Percentiles rank a stretch among this genome's conserved stretches.
phyloP scores from a whole-genome alignment of 495 filamentous ascomycete species.

The Xylaria scruposa region DNA sequence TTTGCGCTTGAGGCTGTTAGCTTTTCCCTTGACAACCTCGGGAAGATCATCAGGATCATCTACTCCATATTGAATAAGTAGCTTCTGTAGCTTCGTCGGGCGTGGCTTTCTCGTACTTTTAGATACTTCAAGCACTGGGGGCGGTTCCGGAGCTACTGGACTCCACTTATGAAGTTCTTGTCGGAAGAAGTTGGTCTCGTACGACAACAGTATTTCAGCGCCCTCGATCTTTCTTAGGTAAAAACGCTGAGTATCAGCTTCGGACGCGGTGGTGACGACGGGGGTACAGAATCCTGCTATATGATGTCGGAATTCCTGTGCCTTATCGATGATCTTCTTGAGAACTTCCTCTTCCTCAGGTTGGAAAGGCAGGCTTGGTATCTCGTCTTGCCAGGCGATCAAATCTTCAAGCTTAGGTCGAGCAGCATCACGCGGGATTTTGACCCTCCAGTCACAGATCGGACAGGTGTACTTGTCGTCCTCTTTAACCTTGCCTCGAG shows the following conservation, averaged over 20 bases:
- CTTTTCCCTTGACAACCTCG: slow-evolving; percentile 76
- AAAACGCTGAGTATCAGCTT: slow-evolving; percentile 91
- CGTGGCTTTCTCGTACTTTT: slow-evolving; percentile 96
- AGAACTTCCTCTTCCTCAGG: slow-evolving; percentile 92
- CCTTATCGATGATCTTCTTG: slow-evolving; percentile 81
- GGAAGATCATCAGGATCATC: slow-evolving; percentile 89
- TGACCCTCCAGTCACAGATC: slow-evolving; percentile 96
- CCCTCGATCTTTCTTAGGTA: slow-evolving; percentile 98
- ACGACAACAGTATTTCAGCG: slow-evolving; percentile 88
- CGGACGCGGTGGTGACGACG: slow-evolving; percentile 78
- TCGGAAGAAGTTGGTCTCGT: slow-evolving; percentile 96
- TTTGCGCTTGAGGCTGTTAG: slow-evolving; percentile 67
- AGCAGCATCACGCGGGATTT: slow-evolving; percentile 97
- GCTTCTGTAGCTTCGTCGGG: slow-evolving; percentile 96
- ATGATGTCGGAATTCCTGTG: slow-evolving; percentile 82
- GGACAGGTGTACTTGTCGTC: slow-evolving; percentile 98
- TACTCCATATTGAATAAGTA: slow-evolving; percentile 86
- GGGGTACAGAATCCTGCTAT: slow-evolving; percentile 81
- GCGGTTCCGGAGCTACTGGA: slow-evolving; percentile 85
- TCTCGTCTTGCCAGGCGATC: slow-evolving; percentile 84
- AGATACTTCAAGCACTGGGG: slow-evolving; percentile 82
- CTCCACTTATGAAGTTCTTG: slow-evolving; percentile 96
- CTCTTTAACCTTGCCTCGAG: slow-evolving; percentile 95
- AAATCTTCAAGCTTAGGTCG: slow-evolving; percentile 95
- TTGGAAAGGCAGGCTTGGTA: slow-evolving; percentile 85